Evolutionary conservation across 306 rosid genomes (phyloP).

Genomic region (Vigna reflexopilosa): DNA sequence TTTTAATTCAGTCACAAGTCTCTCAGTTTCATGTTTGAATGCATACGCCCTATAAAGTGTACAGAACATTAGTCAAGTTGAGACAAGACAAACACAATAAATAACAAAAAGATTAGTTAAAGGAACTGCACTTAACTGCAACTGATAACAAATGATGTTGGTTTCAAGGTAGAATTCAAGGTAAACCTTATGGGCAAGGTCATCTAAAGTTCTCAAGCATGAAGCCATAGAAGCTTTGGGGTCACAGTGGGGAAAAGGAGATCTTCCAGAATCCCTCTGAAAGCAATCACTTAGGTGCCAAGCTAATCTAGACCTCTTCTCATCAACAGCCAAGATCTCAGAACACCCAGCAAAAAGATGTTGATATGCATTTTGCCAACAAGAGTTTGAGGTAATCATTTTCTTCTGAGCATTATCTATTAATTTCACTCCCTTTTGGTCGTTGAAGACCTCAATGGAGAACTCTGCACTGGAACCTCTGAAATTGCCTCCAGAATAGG

Average conservation of each 20-base stretch:
- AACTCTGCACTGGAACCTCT: conserved; percentile 63
- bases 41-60: conserved; percentile 57
- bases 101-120: not conserved
- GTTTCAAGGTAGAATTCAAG: conserved; percentile 93
- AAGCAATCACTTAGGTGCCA: conserved; percentile 97
- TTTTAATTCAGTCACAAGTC: conserved; percentile 79
- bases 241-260: conserved; percentile 72
- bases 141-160: conserved; percentile 78
- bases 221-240: conserved; percentile 51
- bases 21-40: conserved; percentile 78
- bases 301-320: conserved; percentile 77
- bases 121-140: conserved; percentile 68
- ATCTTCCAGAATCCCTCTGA: conserved; percentile 79
- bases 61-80: conserved; percentile 17
- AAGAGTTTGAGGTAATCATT: conserved; percentile 58
- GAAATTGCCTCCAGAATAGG: conserved; percentile 15
- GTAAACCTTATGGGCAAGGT: conserved; percentile 68
- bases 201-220: conserved; percentile 60
- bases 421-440: conserved; percentile 58
- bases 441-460: conserved; percentile 60
- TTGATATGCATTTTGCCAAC: conserved; percentile 77
- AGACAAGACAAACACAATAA: not conserved
- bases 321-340: conserved; percentile 66
- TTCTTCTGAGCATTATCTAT: conserved; percentile 65
- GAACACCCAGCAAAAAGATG: conserved; percentile 79